A percentile compares a stretch with the other conserved stretches of the same genome.
Evolutionary conservation across 176 grass and related monocot species (phyloP).

Genomic region (Carex cristatella): DNA sequence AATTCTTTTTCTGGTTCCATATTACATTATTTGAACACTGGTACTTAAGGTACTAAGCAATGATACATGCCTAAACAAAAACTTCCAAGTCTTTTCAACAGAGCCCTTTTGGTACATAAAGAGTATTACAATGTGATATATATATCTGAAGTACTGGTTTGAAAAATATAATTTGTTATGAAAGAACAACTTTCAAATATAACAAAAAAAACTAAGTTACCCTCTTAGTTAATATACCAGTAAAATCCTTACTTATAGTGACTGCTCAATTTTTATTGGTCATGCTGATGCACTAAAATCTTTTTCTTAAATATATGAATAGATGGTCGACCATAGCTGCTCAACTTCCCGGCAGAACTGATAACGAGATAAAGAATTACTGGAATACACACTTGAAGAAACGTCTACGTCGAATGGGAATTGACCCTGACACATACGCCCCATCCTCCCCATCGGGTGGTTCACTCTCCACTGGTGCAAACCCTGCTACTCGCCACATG

Average conservation of each 20-base stretch:
- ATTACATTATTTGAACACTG: not conserved
- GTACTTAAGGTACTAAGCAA: not conserved
- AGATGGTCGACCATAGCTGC: conserved; percentile 98
- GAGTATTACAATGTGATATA: not conserved
- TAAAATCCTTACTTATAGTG: not conserved
- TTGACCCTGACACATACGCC: conserved; percentile 21
- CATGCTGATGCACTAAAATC: not conserved
- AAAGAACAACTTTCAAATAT: not conserved
- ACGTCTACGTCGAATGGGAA: conserved; percentile 47
- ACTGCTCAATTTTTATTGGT: not conserved
- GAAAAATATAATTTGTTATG: not conserved
- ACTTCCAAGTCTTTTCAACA: not conserved
- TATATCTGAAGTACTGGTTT: not conserved
- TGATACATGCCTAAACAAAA: not conserved
- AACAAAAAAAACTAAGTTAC: not conserved
- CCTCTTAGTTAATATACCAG: not conserved
- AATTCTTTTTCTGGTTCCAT: not conserved
- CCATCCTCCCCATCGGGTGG: not conserved
- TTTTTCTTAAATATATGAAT: not conserved
- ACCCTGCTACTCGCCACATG: conserved; percentile 64
- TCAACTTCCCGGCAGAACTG: conserved; percentile 77
- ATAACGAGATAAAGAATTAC: conserved; percentile 99
- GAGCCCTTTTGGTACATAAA: not conserved
- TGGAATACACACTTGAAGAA: conserved; percentile 99
- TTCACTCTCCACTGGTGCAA: conserved; percentile 31